Evolutionary conservation across 1,139 yeast species (phyloP), one percentile per base, ranked within the genome.

Genomic region (Hansenula anomala): DNA sequence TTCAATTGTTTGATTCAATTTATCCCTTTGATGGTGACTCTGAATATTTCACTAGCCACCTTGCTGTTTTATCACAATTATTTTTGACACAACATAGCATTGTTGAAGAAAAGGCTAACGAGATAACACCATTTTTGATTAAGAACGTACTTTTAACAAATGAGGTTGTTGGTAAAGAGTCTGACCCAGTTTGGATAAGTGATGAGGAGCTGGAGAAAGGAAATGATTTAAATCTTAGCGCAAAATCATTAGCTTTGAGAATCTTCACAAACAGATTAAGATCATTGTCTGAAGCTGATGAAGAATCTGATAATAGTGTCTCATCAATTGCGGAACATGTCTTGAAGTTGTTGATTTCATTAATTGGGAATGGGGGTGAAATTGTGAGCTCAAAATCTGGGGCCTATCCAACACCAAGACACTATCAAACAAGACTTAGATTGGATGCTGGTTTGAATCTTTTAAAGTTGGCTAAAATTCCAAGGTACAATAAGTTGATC

Each of bases 361-460:
- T 85, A 26, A 75, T 89, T 35, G 77, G 80, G 3, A 83, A 83
- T 56, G 84, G 85, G 35, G 96, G 96, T n/a, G 96, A 89, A 54
- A 72, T 89, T 22, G 75, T 81, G 3, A 67, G 73, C 22, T 69
- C 69, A 20, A 66, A 67, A 33, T 52, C 69, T 4, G 62, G 59
- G 5, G 60, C 66, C 13, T 68, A 63, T 52, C 78, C 82, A n/a
- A 84, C 96, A 0, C 95, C 96, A 8, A 64, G 60, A 28, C 60
- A 62, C 23, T 79, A 67, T 51, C 82, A 80, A 49, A 71, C 79
- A 46, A 74, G 78, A 46, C 61, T 89, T 31, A 70, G 95, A 46
- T 64, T 85, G 10, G 69, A 67, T 22, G 92, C 95, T 1, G 96
- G 95, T 0, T 54, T 74, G 32, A 71, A 70, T 49, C 54, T 89